These are phyloP conservation scores for Hypomyces rosellus DNA, from an alignment of 2,329 filamentous ascomycete genomes.

Conservation along the genomic window DNA sequence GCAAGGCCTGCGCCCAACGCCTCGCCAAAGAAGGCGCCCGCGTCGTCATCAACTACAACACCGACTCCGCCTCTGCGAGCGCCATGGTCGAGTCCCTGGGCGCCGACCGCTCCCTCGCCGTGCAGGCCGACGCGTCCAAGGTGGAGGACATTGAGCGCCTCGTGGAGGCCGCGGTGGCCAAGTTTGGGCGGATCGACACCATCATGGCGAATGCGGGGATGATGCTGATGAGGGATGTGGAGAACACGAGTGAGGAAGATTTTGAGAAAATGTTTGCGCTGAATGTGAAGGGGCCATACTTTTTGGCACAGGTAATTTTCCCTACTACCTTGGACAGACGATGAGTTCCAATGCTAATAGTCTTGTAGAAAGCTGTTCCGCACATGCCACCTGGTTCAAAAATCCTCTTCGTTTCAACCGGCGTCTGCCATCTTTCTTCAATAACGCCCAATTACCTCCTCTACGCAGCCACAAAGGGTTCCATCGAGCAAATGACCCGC, in stretches of 20 bases:
- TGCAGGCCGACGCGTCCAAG: conserved; percentile 50
- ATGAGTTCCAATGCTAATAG: background rate
- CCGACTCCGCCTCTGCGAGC: conserved; percentile 39
- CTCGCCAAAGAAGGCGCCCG: conserved; percentile 50
- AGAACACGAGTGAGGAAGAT: conserved; percentile 41
- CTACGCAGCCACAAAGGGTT: conserved; percentile 52
- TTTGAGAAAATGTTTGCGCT: conserved; percentile 44
- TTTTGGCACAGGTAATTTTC: conserved; percentile 38
- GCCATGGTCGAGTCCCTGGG: conserved; percentile 43
- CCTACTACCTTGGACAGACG: background rate
- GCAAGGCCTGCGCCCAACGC: conserved; percentile 49
- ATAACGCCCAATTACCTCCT: conserved; percentile 41
- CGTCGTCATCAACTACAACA: conserved; percentile 52
- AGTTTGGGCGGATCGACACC: conserved; percentile 53
- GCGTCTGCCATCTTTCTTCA: conserved; percentile 27
- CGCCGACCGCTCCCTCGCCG: conserved; percentile 39
- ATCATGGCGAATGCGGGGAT: conserved; percentile 51
- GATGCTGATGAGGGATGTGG: conserved; percentile 44
- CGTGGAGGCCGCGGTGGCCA: conserved; percentile 40
- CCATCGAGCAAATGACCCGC: conserved; percentile 53
- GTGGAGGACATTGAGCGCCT: conserved; percentile 41
- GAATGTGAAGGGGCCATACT: conserved; percentile 54
- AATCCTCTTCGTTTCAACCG: conserved; percentile 48
- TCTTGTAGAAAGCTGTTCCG: conserved; percentile 40
- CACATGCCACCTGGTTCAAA: conserved; percentile 43